Evolutionary conservation across 2,329 filamentous ascomycete genomes (phyloP).

Genomic region (Ophiosphaerella herpotricha): DNA sequence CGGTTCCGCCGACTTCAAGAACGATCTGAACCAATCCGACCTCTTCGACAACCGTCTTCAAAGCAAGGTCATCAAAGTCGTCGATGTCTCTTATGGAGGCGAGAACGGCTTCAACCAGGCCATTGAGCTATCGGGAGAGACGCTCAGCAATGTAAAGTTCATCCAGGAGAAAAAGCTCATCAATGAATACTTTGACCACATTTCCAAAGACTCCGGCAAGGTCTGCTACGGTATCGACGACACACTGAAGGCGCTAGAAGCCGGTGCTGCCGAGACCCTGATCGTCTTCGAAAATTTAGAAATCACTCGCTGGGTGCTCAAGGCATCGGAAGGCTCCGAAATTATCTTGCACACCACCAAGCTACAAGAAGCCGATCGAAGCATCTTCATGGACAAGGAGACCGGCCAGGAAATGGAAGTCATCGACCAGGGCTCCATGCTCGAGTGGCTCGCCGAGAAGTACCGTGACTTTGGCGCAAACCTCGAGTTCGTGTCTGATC

Average conservation of each 20-base stretch:
- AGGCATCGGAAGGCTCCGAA: conserved; percentile 74
- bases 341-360: conserved; percentile 87
- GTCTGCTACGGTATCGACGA: conserved; percentile 98
- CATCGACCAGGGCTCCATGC: conserved; percentile 82
- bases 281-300: conserved; percentile 99
- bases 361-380: conserved; percentile 76
- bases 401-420: conserved; percentile 98
- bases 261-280: conserved; percentile 89
- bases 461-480: conserved; percentile 97
- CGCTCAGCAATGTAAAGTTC: conserved; percentile 98
- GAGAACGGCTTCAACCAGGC: conserved; percentile 99
- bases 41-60: conserved; percentile 92
- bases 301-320: conserved; percentile 87
- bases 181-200: conserved; percentile 98
- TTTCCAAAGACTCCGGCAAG: conserved; percentile 94
- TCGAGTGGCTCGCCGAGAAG: conserved; percentile 99
- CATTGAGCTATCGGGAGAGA: conserved; percentile 93
- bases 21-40: conserved; percentile 95
- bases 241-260: conserved; percentile 93
- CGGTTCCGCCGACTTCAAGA: conserved; percentile 99
- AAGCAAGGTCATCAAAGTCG: conserved; percentile 97
- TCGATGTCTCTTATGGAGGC: conserved; percentile 97
- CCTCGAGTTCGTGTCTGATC: conserved; percentile 96
- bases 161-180: conserved; percentile 99
- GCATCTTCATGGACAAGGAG: conserved; percentile 91